Evolutionary conservation across 345 rosid species (phyloP).

Genomic region (Hibiscus trionum): DNA sequence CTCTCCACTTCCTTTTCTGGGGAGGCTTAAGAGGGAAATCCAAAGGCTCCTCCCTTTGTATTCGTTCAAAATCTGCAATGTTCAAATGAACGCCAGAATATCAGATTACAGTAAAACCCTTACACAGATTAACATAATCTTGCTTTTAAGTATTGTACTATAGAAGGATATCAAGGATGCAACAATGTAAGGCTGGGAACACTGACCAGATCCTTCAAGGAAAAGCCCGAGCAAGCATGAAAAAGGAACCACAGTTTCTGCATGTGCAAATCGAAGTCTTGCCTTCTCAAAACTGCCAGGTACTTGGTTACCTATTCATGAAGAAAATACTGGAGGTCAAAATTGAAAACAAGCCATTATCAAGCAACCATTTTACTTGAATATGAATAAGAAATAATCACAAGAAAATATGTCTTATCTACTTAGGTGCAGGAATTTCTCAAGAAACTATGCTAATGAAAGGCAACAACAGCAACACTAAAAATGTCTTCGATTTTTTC

Average conservation of each 20-base stretch:
- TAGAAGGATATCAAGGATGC: not conserved
- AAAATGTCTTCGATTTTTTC: not conserved
- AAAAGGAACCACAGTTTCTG: conserved; percentile 91
- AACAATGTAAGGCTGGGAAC: not conserved
- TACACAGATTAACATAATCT: not conserved
- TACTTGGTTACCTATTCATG: conserved; percentile 49
- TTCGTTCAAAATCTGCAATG: conserved; percentile 57
- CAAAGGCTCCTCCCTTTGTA: conserved; percentile 67
- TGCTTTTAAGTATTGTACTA: not conserved
- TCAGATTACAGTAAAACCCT: not conserved
- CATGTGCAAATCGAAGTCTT: conserved; percentile 94
- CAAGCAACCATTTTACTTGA: not conserved
- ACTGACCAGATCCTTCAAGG: conserved; percentile 78
- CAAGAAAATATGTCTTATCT: not conserved
- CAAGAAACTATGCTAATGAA: not conserved
- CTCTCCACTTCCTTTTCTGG: conserved; percentile 59
- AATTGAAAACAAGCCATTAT: conserved; percentile 2
- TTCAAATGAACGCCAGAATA: conserved; percentile 8
- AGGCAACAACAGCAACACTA: not conserved
- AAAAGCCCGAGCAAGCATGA: conserved; percentile 93
- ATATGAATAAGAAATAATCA: not conserved
- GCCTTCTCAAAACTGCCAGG: conserved; percentile 89
- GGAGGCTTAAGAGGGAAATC: conserved; percentile 84
- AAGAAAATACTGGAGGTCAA: not conserved
- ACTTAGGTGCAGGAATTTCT: not conserved